A percentile compares a stretch with the other conserved stretches of the same genome.
These are phyloP conservation scores for Durusdinium trenchii DNA, from an alignment of 73 alveolate species.

Conservation along the genomic window DNA sequence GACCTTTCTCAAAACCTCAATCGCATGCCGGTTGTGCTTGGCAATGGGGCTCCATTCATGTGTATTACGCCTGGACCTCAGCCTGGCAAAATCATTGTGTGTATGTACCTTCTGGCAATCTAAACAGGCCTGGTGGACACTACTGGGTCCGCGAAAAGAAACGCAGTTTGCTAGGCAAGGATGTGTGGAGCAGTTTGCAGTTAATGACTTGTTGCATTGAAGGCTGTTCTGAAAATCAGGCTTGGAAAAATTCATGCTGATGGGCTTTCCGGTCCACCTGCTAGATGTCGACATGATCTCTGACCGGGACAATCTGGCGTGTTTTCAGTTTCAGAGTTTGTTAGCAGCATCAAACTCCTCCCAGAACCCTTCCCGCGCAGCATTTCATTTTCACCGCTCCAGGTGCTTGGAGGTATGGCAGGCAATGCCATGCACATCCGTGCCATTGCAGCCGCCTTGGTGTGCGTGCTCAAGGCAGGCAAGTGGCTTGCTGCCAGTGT, in stretches of 20 bases:
- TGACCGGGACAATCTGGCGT: neutral
- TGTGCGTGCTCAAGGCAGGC: neutral
- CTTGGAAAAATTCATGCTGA: neutral
- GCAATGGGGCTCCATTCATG: neutral
- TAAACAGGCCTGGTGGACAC: neutral
- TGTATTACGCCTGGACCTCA: neutral
- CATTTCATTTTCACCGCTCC: too few relatives aligned
- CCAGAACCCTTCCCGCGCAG: too few relatives aligned
- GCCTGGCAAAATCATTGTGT: neutral
- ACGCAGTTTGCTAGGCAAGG: neutral
- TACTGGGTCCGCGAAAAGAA: neutral
- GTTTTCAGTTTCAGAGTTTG: neutral
- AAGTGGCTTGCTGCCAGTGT: neutral
- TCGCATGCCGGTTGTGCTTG: neutral
- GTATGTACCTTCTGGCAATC: too few relatives aligned
- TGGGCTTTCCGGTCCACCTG: neutral
- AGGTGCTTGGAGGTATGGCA: neutral
- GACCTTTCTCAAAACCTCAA: neutral
- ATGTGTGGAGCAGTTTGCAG: too few relatives aligned
- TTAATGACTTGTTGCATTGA: neutral
- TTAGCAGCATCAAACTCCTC: too few relatives aligned
- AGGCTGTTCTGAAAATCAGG: neutral
- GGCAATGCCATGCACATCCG: conserved; percentile 18
- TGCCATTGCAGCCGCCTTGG: conserved; percentile 3
- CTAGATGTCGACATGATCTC: neutral